These are phyloP conservation scores for Aspergillus olivimuriae DNA, from an alignment of 495 filamentous ascomycete genomes.

Conservation along the genomic window DNA sequence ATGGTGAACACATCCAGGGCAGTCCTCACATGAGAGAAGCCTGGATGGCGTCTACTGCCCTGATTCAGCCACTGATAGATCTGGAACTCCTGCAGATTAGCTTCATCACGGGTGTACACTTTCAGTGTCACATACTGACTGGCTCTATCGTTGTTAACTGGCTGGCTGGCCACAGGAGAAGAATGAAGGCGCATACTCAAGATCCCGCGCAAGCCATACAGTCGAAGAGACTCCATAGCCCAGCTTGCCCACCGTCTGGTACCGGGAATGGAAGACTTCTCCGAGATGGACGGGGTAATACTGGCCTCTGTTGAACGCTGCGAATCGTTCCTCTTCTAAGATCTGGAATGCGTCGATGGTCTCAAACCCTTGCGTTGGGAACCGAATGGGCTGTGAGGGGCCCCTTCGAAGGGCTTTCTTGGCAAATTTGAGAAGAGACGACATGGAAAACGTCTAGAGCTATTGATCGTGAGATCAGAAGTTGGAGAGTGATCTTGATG, in stretches of 20 bases:
- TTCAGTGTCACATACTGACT: conserved; percentile 40
- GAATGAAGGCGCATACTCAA: conserved; percentile 30
- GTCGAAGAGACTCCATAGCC: conserved; percentile 50
- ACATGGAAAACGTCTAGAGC: too few species aligned
- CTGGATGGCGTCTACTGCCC: conserved; percentile 17
- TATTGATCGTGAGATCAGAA: too few species aligned
- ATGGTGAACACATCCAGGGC: conserved; percentile 28
- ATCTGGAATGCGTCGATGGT: conserved; percentile 13
- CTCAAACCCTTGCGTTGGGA: conserved; percentile 19
- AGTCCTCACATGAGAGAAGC: conserved; percentile 21
- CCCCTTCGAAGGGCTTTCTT: conserved; percentile 4
- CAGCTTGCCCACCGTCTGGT: conserved; percentile 51
- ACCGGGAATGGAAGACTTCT: conserved; percentile 40
- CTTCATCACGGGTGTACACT: conserved; percentile 24
- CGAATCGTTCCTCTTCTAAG: conserved; percentile 43
- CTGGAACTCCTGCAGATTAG: conserved; percentile 19
- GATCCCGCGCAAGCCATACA: conserved; percentile 49
- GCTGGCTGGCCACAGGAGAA: conserved; percentile 4
- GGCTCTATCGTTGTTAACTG: conserved; percentile 19
- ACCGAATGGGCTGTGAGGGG: conserved; percentile 13
- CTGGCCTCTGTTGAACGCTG: conserved; percentile 31
- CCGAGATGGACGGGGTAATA: conserved; percentile 50
- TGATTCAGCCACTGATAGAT: conserved; percentile 22
- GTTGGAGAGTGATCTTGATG: too few species aligned
- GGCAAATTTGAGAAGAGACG: too few species aligned